Base-by-base conservation (phyloP, 192 early-diverging fungal species). In the Coemansia sp. region DNA sequence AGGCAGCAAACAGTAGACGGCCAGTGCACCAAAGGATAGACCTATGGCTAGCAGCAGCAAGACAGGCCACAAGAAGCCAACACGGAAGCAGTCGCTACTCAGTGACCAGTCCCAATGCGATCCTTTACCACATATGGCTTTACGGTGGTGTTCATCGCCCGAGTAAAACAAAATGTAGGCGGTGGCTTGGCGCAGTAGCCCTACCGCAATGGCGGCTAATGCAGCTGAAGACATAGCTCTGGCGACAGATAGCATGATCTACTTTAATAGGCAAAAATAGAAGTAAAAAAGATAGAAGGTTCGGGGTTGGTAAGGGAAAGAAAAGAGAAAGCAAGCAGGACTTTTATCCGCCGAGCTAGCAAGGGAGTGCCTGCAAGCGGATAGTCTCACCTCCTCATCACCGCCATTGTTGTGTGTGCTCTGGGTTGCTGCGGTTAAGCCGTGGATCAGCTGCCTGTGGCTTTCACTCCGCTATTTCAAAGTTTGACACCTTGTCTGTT, bases 61-160 rank as follows among this genome's bases (percentile, higher is more conserved):
- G 15, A 66, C 63, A 7, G 78, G 74, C 78, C 78, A 80, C 15
- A 75, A 55, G 11, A 62, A 40, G 38, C 63, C 43, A 6, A 18
- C 22, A 3, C 76, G 76, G 55, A 73, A 73, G 24, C 63, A 67
- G n/a, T 72, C 66, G 66, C 49, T 71, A 16, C 31, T 10, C 2
- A 65, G 42, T 9, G 75, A 41, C 70, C 70, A 72, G 3, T 42
- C 24, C 54, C 65, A 73, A 22, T 36, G 34, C 7, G 44, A 36
- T 15, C 13, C 65, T 6, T 59, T 31, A 15, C 72, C 72, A 24
- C 72, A 73, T 0, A 67, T 31, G 31, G 33, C 16, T 10, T 33
- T 52, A 11, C 40, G 36, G 29, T 59, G 55, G 15, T 59, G 55
- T 33, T 34, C 18, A 31, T 47, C 65, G 8, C 3, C 18, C 36